Conservation (phyloP, 192 early-diverging fungal species). For the Powellomyces hirtus region DNA sequence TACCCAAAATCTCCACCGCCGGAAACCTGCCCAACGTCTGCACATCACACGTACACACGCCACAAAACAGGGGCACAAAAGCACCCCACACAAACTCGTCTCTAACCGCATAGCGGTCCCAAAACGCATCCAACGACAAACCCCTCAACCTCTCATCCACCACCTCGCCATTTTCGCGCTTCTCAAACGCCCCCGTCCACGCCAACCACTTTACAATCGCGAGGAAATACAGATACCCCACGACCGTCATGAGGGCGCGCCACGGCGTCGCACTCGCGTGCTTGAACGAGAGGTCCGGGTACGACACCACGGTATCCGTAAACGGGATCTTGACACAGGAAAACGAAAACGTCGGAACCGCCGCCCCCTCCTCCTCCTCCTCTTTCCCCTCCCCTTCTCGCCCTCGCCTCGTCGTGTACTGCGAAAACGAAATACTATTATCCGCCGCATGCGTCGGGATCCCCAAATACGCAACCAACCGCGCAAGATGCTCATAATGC, state of each 20-base stretch:
- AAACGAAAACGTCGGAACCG: constrained; percentile 39
- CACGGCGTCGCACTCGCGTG: not conserved
- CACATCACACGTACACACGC: constrained; percentile 45
- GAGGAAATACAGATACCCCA: constrained; percentile 35
- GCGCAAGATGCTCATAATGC: constrained; percentile 42
- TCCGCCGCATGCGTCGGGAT: constrained; percentile 32
- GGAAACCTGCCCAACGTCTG: constrained; percentile 41
- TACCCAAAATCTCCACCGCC: constrained; percentile 41
- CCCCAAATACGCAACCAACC: constrained; percentile 36
- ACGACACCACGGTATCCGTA: constrained; percentile 24
- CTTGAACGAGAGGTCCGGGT: constrained; percentile 38
- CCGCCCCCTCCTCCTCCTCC: not conserved
- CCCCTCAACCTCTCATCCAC: constrained; percentile 14
- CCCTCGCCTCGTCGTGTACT: too few species aligned
- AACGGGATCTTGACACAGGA: constrained; percentile 34
- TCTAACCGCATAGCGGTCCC: constrained; percentile 20
- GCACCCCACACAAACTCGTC: constrained; percentile 37
- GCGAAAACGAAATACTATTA: constrained; percentile 44
- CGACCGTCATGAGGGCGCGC: not conserved
- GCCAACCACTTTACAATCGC: constrained; percentile 20
- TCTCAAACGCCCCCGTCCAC: constrained; percentile 7
- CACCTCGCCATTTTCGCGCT: too few species aligned
- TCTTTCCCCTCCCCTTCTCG: not conserved
- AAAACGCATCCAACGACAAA: constrained; percentile 38
- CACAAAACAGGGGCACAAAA: constrained; percentile 46